Evolutionary conservation across 2,329 filamentous ascomycete genomes (phyloP), one percentile per base, ranked within the genome.

Genomic region (Kalmusia sp.): DNA sequence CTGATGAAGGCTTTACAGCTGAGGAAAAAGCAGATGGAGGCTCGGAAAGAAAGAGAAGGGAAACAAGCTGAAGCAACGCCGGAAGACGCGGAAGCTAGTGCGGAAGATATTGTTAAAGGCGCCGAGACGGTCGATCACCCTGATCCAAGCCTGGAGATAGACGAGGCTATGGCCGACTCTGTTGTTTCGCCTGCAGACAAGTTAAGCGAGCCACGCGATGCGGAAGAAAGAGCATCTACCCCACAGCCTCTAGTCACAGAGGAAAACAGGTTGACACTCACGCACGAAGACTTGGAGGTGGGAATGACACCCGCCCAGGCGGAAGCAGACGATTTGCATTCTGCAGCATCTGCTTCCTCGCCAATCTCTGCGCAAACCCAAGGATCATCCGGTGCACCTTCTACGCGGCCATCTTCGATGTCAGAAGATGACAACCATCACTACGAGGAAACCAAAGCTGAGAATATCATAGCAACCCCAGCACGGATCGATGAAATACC

Each of bases 1-100:
- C 80, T 99, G 58, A 93, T 96, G 91, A 97, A 96, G 77, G 95
- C 95, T 6, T 83, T 97, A 77, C 90, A 97, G 74, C 76, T 97
- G 62, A 85, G 93, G 47, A 95, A 96, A 75, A 92, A 90, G 76
- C 92, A 92, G 73, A 87, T 88, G 68, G 74, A 74, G 45, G 69
- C 66, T 19, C 59, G 70, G 54, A 65, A 74, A 51, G 63, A 65
- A 59, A 65, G 70, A 55, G 52, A 73, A 30, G 47, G 62, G 52
- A 54, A 25, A 8, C 34, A 54, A 30, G 33, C 28, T 12, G 28
- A n/a, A 40, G 40, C 22, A 14, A 45, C 15, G 27, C 9, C 39
- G 15, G 54, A 41, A 17, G 53, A 57, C 11, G 27, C 52, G 34
- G 56, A 56, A 17, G 51, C 52, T 22, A 54, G 55, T 7, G 55